phyloP scores from a whole-genome alignment of 352 stramenopile genomes.

The Thraustotheca clavata region DNA sequence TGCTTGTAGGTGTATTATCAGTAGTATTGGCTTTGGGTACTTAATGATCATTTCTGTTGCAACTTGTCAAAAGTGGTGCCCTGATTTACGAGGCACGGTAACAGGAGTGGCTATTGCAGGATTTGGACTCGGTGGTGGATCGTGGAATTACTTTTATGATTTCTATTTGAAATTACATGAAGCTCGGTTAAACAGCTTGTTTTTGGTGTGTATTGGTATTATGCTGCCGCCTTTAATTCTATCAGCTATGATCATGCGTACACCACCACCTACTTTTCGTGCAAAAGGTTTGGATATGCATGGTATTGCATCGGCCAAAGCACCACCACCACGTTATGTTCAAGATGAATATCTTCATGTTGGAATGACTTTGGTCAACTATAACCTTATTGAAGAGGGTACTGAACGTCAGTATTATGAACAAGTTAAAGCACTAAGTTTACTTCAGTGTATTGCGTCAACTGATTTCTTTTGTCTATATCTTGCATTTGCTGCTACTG shows the following conservation, averaged over 20 bases:
- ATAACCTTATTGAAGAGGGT: neutral
- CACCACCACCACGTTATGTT: neutral
- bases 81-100: slow-evolving; percentile 14
- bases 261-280: neutral
- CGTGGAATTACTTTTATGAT: neutral
- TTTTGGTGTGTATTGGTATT: neutral
- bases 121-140: slow-evolving; percentile 15
- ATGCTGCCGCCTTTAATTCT: neutral
- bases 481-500: slow-evolving; percentile 5
- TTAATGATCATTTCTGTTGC: neutral
- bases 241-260: neutral
- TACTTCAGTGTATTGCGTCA: slow-evolving; percentile 11
- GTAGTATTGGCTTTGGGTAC: slow-evolving; percentile 20
- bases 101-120: slow-evolving; percentile 15
- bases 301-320: neutral
- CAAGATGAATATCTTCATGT: slow-evolving; percentile 18
- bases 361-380: neutral
- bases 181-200: too few relatives aligned
- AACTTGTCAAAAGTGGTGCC: slow-evolving; percentile 23
- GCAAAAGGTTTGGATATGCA: slow-evolving; percentile 13
- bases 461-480: slow-evolving; percentile 5
- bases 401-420: slow-evolving; percentile 3
- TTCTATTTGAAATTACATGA: too few relatives aligned
- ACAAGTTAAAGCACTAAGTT: slow-evolving; percentile 13
- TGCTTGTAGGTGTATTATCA: slow-evolving; percentile 14